Conservation (phyloP, 1,139 yeast genomes). For the Candida sp. region DNA sequence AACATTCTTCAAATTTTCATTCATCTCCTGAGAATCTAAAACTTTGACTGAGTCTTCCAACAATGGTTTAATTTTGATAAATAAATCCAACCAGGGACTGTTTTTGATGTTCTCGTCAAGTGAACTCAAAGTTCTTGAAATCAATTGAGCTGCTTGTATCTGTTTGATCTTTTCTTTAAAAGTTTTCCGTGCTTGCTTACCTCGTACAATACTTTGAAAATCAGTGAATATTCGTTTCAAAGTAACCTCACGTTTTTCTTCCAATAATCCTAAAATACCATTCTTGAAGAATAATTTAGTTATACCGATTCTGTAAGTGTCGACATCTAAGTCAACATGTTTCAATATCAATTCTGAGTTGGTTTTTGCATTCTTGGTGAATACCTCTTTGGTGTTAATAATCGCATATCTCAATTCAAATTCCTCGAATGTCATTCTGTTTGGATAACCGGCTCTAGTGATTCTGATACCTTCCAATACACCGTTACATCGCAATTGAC, state of each 20-base stretch:
- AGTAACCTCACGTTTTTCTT: slow-evolving; percentile 68
- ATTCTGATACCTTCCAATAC: slow-evolving; percentile 97
- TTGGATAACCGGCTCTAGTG: slow-evolving; percentile 96
- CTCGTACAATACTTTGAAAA: slow-evolving; percentile 71
- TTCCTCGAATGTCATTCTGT: slow-evolving; percentile 79
- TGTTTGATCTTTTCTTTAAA: slow-evolving; percentile 51
- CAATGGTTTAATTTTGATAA: slow-evolving; percentile 72
- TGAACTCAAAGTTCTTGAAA: slow-evolving; percentile 59
- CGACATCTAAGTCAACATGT: slow-evolving; percentile 57
- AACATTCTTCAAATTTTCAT: slow-evolving; percentile 41
- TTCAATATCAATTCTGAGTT: slow-evolving; percentile 69
- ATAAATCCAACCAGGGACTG: slow-evolving; percentile 82
- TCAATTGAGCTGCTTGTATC: slow-evolving; percentile 67
- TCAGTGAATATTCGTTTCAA: slow-evolving; percentile 54
- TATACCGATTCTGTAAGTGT: slow-evolving; percentile 71
- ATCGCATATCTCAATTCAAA: slow-evolving; percentile 75
- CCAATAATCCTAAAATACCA: slow-evolving; percentile 88
- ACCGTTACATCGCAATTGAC: slow-evolving; percentile 95
- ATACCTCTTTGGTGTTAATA: slow-evolving; percentile 43
- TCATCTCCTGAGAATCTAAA: slow-evolving; percentile 51
- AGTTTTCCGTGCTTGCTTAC: slow-evolving; percentile 54
- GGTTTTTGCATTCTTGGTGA: slow-evolving; percentile 53
- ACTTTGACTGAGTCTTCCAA: slow-evolving; percentile 64
- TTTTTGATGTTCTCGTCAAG: slow-evolving; percentile 47
- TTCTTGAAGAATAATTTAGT: slow-evolving; percentile 93